phyloP scores from a whole-genome alignment of 169 alveolate genomes.

The Plasmodium coatneyi region DNA sequence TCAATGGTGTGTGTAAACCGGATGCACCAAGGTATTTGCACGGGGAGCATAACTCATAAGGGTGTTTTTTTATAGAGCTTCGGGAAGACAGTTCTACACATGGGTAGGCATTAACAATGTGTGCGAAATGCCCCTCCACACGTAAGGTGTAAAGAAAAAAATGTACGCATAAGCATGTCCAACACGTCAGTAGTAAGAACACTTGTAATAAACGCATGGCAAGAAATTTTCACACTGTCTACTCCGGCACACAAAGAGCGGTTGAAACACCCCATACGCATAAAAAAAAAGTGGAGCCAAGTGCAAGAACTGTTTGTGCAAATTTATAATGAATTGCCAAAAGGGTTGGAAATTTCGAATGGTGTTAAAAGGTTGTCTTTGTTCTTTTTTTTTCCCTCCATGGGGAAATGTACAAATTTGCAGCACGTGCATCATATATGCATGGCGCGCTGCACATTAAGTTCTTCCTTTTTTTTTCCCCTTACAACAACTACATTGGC shows the following conservation, averaged over 20 bases:
- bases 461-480: not conserved
- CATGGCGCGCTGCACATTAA: not conserved
- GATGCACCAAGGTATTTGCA: not conserved
- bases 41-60: not conserved
- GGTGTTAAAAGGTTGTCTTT: not conserved
- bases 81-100: not conserved
- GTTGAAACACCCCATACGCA: not conserved
- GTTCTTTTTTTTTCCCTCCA: not conserved
- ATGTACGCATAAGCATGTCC: not conserved
- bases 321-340: not conserved
- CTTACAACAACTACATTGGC: not conserved
- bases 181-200: not conserved
- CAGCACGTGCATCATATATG: not conserved
- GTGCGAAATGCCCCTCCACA: not conserved
- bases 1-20: not conserved
- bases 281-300: not conserved
- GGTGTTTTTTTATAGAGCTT: not conserved
- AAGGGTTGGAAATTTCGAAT: not conserved
- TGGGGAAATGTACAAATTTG: not conserved
- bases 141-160: not conserved
- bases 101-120: not conserved
- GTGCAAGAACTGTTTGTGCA: not conserved
- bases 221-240: not conserved
- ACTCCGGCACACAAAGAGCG: not conserved
- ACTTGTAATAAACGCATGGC: not conserved